A percentile compares a stretch with the other conserved stretches of the same genome.
phyloP scores from a whole-genome alignment of 805 yeast species.

The Candida maltosa region DNA sequence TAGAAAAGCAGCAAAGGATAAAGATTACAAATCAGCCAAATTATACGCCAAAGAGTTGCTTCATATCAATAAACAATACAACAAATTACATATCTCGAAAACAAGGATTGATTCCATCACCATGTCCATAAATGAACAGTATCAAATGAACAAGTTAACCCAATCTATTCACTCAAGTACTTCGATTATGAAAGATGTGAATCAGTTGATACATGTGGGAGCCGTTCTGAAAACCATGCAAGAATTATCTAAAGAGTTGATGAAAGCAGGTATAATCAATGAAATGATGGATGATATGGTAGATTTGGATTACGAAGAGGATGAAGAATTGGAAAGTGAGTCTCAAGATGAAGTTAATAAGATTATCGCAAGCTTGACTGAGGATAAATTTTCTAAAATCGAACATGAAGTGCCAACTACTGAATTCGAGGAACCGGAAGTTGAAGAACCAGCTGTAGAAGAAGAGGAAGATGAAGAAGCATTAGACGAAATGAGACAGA shows the following conservation, averaged over 20 bases:
- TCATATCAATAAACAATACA: slow-evolving; percentile 68
- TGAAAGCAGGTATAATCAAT: slow-evolving; percentile 81
- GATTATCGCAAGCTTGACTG: slow-evolving; percentile 43
- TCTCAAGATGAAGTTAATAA: slow-evolving; percentile 66
- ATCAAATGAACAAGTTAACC: slow-evolving; percentile 77
- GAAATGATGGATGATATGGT: slow-evolving; percentile 94
- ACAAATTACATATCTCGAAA: slow-evolving; percentile 70
- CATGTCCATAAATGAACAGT: slow-evolving; percentile 89
- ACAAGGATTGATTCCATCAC: slow-evolving; percentile 84
- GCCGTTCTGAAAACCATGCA: slow-evolving; percentile 79
- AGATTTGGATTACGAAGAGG: slow-evolving; percentile 66
- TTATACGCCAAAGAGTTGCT: slow-evolving; percentile 81
- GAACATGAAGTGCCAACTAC: slow-evolving; percentile 30
- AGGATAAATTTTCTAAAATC: slow-evolving; percentile 36
- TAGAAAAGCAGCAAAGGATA: slow-evolving; percentile 68
- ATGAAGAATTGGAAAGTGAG: slow-evolving; percentile 62
- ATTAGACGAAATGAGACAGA: slow-evolving; percentile 82
- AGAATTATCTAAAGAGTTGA: slow-evolving; percentile 80
- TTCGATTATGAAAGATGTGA: slow-evolving; percentile 84
- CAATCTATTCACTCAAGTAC: slow-evolving; percentile 79
- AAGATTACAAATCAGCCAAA: slow-evolving; percentile 72
- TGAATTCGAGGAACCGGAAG: slow-evolving; percentile 13
- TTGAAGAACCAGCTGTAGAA: slow-evolving; percentile 14
- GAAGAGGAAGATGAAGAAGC: slow-evolving; percentile 61
- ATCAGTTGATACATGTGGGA: slow-evolving; percentile 72